Conservation (phyloP, 169 alveolate genomes). For the Besnoitia besnoiti region DNA sequence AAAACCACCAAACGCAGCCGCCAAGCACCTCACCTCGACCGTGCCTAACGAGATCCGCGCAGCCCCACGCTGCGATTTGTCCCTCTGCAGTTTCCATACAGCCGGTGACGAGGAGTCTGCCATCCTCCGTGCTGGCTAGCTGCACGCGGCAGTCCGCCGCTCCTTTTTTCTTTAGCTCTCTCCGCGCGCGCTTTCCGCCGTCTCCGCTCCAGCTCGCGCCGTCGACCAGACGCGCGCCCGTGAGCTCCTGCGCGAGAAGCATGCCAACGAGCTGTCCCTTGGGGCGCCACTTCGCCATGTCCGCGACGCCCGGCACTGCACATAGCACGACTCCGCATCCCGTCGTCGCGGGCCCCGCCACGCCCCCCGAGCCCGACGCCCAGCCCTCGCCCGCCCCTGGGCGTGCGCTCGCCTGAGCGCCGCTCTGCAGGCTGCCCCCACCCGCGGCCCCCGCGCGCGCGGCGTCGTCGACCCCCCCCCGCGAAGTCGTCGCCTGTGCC, state of each 20-base stretch:
- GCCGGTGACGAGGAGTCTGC: constrained; percentile 27
- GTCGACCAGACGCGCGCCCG: not conserved
- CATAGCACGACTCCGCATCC: constrained; percentile 34
- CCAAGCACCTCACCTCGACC: not conserved
- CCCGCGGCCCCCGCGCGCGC: not conserved
- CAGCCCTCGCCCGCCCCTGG: not conserved
- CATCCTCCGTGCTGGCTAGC: constrained; percentile 28
- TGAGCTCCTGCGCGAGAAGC: not conserved
- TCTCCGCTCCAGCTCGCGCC: not conserved
- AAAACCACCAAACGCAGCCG: too few species aligned
- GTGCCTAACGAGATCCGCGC: constrained; percentile 1
- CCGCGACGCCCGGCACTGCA: constrained; percentile 40
- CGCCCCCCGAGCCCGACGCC: not conserved
- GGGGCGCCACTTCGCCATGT: constrained; percentile 19
- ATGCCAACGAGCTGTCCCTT: constrained; percentile 20
- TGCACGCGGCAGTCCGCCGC: not conserved
- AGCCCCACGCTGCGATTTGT: constrained; percentile 23
- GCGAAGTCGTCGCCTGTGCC: not conserved
- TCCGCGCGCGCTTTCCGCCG: not conserved
- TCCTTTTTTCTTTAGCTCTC: not conserved
- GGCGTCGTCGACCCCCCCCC: not conserved
- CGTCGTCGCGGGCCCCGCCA: not conserved
- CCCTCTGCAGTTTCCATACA: not conserved
- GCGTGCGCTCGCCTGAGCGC: not conserved
- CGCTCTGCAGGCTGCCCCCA: not conserved